Evolutionary conservation across 768 basidiomycete genomes (phyloP).

Genomic region (Leccinum olivaceopallidum): DNA sequence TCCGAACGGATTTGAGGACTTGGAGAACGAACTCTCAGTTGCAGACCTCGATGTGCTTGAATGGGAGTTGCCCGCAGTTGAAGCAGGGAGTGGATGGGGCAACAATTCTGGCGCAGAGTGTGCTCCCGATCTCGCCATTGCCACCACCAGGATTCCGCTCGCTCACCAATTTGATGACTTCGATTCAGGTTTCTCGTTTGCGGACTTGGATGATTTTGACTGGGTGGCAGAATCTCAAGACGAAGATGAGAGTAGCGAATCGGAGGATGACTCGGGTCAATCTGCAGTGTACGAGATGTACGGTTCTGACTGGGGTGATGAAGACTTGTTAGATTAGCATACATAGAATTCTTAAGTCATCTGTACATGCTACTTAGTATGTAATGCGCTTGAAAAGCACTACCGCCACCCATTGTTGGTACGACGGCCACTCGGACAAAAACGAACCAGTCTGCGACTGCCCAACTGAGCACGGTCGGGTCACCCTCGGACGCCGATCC

Average conservation of each 20-base stretch:
- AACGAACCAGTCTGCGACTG: too few species aligned
- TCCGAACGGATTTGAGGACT: neutral
- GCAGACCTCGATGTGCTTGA: neutral
- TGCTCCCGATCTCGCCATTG: neutral
- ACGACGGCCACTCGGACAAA: too few species aligned
- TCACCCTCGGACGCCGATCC: too few species aligned
- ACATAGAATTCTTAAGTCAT: too few species aligned
- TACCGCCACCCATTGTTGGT: too few species aligned
- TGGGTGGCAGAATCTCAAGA: neutral
- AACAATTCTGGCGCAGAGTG: neutral
- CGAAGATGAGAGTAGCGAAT: neutral
- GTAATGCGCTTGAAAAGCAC: too few species aligned
- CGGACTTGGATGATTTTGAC: neutral
- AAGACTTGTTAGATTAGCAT: neutral
- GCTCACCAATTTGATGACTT: neutral
- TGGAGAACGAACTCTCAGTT: neutral
- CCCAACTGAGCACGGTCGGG: too few species aligned
- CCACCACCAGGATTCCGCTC: neutral
- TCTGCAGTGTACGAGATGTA: neutral
- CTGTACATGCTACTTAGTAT: too few species aligned
- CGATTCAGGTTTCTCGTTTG: conserved; percentile 22
- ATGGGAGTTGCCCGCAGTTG: neutral
- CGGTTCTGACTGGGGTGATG: neutral
- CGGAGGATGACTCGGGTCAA: neutral
- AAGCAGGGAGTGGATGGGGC: neutral